phyloP scores from a whole-genome alignment of 2,329 filamentous ascomycete species.

The Apiospora kogelbergensis region DNA sequence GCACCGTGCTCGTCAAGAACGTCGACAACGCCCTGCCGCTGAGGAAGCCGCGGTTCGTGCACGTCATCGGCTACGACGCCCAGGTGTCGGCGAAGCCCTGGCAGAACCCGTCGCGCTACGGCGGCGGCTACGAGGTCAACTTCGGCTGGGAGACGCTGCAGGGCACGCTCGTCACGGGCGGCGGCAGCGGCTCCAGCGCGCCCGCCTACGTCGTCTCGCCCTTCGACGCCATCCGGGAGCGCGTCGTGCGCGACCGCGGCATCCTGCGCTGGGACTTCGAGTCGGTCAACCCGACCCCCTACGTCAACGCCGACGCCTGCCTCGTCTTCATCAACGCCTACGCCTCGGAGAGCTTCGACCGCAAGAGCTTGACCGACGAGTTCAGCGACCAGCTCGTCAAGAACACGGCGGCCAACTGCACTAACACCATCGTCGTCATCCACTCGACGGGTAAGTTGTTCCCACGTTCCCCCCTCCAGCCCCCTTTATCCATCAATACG shows the following conservation, averaged over 20 bases:
- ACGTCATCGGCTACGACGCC: slow-evolving; percentile 31
- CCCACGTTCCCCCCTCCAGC: not conserved
- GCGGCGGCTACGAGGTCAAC: slow-evolving; percentile 16
- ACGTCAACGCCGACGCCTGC: slow-evolving; percentile 66
- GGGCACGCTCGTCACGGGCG: slow-evolving; percentile 78
- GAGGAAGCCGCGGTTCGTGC: slow-evolving; percentile 16
- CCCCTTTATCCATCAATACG: too few species aligned
- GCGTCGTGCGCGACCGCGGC: slow-evolving; percentile 31
- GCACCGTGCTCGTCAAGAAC: slow-evolving; percentile 82
- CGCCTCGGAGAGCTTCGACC: slow-evolving; percentile 66
- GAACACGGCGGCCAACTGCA: slow-evolving; percentile 18
- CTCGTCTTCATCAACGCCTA: slow-evolving; percentile 83
- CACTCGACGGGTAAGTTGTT: slow-evolving; percentile 42
- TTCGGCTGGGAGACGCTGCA: slow-evolving; percentile 37
- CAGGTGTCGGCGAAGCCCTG: slow-evolving; percentile 48
- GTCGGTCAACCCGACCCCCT: slow-evolving; percentile 33
- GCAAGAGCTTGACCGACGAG: slow-evolving; percentile 13
- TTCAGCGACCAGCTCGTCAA: slow-evolving; percentile 17
- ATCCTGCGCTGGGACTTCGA: slow-evolving; percentile 17
- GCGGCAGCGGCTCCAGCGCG: slow-evolving; percentile 83
- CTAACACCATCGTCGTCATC: slow-evolving; percentile 64
- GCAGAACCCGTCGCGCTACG: slow-evolving; percentile 15
- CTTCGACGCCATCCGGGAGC: slow-evolving; percentile 57
- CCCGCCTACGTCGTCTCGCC: slow-evolving; percentile 80
- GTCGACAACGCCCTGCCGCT: slow-evolving; percentile 30